Conservation (phyloP, 2,329 filamentous ascomycete genomes). For the Ophiostoma tasmaniense region DNA sequence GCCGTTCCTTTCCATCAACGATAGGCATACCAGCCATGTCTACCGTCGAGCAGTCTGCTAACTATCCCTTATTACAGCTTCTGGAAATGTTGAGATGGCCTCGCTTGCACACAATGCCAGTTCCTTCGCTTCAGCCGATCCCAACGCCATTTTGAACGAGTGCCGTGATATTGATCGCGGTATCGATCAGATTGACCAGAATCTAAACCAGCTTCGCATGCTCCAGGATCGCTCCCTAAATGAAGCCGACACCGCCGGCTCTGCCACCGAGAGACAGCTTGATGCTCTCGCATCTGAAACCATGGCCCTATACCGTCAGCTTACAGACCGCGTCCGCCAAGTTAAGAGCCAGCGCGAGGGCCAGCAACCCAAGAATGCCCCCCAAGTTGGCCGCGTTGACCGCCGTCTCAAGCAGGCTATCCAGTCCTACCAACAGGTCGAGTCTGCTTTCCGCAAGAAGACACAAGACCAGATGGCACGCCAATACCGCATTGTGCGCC, state of each 20-base stretch:
- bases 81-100: conserved; percentile 61
- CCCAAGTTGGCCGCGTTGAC: conserved; percentile 75
- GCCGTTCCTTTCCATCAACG: background rate
- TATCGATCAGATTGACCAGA: conserved; percentile 64
- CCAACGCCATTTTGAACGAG: conserved; percentile 75
- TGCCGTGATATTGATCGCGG: conserved; percentile 71
- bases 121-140: conserved; percentile 43
- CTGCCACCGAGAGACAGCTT: conserved; percentile 58
- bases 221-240: conserved; percentile 64
- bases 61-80: conserved; percentile 22
- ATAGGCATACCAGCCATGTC: background rate
- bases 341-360: conserved; percentile 72
- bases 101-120: conserved; percentile 48
- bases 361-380: conserved; percentile 60
- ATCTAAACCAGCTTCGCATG: conserved; percentile 62
- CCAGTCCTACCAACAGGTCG: conserved; percentile 69
- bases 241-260: conserved; percentile 62
- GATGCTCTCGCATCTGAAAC: conserved; percentile 68
- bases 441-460: conserved; percentile 71
- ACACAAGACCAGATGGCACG: conserved; percentile 77
- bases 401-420: conserved; percentile 73
- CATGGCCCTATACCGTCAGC: conserved; percentile 70
- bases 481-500: conserved; percentile 82
- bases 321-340: conserved; percentile 69
- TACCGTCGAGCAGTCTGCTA: background rate